phyloP scores from a whole-genome alignment of 371 early-diverging fungal species.

The Amoeboradix gromovi region DNA sequence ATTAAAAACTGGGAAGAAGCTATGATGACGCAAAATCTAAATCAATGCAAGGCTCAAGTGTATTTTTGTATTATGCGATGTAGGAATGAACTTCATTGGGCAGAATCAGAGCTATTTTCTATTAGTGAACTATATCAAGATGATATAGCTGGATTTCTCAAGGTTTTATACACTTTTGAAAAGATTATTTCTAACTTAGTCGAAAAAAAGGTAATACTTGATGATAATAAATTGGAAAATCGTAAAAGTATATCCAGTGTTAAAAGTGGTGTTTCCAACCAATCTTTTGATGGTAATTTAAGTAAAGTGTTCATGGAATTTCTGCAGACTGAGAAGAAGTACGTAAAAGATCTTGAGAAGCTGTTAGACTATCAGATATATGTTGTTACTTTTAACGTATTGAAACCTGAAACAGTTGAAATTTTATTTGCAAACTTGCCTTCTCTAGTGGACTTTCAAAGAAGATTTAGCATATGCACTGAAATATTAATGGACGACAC shows the following conservation, averaged over 20 bases:
- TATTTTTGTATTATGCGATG: constrained; percentile 46
- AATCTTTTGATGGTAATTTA: constrained; percentile 22
- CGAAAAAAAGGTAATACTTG: not conserved
- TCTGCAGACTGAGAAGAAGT: constrained; percentile 73
- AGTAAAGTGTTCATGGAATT: constrained; percentile 59
- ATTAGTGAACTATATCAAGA: constrained; percentile 63
- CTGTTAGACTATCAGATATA: constrained; percentile 24
- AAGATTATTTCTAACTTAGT: not conserved
- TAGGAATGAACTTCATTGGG: constrained; percentile 27
- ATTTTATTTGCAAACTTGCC: not conserved
- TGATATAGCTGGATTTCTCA: constrained; percentile 79
- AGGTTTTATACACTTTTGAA: constrained; percentile 21
- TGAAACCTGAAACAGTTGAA: not conserved
- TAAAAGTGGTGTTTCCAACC: not conserved
- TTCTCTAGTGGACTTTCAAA: not conserved
- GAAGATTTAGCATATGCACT: not conserved
- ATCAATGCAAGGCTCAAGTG: constrained; percentile 43
- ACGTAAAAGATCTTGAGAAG: constrained; percentile 57
- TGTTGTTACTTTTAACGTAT: not conserved
- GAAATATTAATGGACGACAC: not conserved
- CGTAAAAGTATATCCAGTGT: not conserved
- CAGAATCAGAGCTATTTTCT: constrained; percentile 49
- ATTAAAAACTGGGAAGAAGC: constrained; percentile 11
- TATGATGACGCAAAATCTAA: constrained; percentile 21
- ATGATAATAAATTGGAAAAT: not conserved